These are phyloP conservation scores for Xylaria scruposa DNA, from an alignment of 495 filamentous ascomycete species.

Conservation along the genomic window DNA sequence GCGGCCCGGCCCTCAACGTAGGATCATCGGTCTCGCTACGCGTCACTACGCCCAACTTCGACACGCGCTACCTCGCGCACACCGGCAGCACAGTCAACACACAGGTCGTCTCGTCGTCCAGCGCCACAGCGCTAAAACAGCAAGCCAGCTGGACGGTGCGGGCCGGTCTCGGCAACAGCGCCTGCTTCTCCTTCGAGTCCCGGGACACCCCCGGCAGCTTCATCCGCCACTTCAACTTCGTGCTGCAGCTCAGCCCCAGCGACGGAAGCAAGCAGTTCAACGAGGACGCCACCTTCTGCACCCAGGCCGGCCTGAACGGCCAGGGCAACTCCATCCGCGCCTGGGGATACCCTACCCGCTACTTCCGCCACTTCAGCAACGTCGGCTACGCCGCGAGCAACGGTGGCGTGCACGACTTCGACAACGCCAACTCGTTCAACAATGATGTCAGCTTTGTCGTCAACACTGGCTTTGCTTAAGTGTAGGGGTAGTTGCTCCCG, in stretches of 20 bases:
- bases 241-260: conserved; percentile 51
- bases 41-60: conserved; percentile 58
- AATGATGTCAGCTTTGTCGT: conserved; percentile 59
- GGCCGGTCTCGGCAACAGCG: conserved; percentile 58
- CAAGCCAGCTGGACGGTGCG: conserved; percentile 62
- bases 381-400: conserved; percentile 57
- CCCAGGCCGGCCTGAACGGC: conserved; percentile 53
- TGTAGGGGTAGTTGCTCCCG: background rate
- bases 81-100: conserved; percentile 51
- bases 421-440: conserved; percentile 53
- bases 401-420: conserved; percentile 59
- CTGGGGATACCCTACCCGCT: conserved; percentile 64
- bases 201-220: conserved; percentile 60
- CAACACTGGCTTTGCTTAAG: conserved; percentile 52
- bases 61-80: conserved; percentile 59
- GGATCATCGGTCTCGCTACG: conserved; percentile 58
- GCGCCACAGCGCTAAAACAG: conserved; percentile 51
- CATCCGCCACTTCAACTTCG: conserved; percentile 59
- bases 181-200: conserved; percentile 64
- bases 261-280: conserved; percentile 59
- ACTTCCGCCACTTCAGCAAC: conserved; percentile 58
- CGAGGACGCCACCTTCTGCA: conserved; percentile 65
- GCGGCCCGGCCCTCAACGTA: conserved; percentile 54
- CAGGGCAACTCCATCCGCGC: conserved; percentile 56
- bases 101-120: conserved; percentile 60